phyloP scores from a whole-genome alignment of 164 flowering plant species.

The Houttuynia cordata region DNA sequence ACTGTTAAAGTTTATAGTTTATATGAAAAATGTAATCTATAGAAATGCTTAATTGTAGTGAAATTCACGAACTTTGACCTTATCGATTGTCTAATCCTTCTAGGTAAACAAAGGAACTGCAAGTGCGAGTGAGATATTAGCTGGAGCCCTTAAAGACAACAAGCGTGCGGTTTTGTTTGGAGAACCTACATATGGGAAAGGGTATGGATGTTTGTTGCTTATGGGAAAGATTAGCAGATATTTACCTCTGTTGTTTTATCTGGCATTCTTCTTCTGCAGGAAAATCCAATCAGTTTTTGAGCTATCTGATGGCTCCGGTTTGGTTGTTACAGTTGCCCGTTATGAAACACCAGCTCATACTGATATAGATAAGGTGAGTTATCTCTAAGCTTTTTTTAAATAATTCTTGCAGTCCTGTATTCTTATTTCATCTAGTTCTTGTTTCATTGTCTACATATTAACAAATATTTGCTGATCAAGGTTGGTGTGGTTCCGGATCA shows the following conservation, averaged over 20 bases:
- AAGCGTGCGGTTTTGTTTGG: conserved; percentile 87
- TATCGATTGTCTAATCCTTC: not conserved
- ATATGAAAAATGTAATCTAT: too few species aligned
- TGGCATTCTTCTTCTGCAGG: conserved; percentile 10
- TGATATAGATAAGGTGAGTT: conserved; percentile 77
- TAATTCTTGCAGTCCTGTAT: too few species aligned
- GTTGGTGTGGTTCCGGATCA: conserved; percentile 91
- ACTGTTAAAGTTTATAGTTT: too few species aligned
- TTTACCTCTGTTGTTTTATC: not conserved
- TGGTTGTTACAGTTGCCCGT: conserved; percentile 97
- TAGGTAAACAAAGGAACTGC: conserved; percentile 99
- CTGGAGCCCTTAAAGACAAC: conserved; percentile 95
- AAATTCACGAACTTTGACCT: not conserved
- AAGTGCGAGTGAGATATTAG: conserved; percentile 97
- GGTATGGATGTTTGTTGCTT: conserved; percentile 29
- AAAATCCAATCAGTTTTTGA: conserved; percentile 83
- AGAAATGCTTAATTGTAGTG: not conserved
- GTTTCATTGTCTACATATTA: not conserved
- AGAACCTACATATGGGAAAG: conserved; percentile 96
- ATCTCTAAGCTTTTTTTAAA: conserved; percentile 1
- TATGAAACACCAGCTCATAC: conserved; percentile 95
- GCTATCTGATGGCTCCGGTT: conserved; percentile 95
- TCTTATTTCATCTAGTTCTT: too few species aligned
- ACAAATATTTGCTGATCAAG: conserved; percentile 15
- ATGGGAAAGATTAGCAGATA: not conserved